Conservation (phyloP, 495 filamentous ascomycete genomes). For the Chaetomium tenue region DNA sequence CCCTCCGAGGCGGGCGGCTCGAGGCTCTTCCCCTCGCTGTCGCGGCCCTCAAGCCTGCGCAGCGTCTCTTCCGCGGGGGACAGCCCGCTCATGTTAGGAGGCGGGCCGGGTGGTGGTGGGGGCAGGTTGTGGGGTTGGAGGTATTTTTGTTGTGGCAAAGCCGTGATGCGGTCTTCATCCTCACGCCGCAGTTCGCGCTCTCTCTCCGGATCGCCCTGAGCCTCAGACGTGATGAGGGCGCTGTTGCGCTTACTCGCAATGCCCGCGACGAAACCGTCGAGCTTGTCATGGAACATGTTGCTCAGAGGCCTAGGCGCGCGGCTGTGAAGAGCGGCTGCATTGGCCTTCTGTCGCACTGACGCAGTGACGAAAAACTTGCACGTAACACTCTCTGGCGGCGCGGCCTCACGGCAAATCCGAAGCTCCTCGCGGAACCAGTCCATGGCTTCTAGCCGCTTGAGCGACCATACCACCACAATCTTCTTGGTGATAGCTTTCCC, state of each 20-base stretch:
- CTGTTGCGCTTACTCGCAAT: slow-evolving; percentile 80
- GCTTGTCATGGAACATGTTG: slow-evolving; percentile 73
- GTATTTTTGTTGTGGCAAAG: slow-evolving; percentile 65
- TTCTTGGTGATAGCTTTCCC: slow-evolving; percentile 88
- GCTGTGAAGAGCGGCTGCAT: slow-evolving; percentile 38
- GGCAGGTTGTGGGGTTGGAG: slow-evolving; percentile 52
- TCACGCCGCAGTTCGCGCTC: slow-evolving; percentile 80
- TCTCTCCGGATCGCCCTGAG: slow-evolving; percentile 70
- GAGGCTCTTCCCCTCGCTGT: slow-evolving; percentile 22
- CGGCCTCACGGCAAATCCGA: slow-evolving; percentile 79
- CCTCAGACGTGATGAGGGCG: slow-evolving; percentile 75
- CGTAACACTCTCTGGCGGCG: slow-evolving; percentile 77
- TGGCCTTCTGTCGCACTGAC: slow-evolving; percentile 54
- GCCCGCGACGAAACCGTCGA: slow-evolving; percentile 75
- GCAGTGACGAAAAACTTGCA: slow-evolving; percentile 93
- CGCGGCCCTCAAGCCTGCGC: slow-evolving; percentile 45
- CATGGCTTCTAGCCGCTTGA: slow-evolving; percentile 87
- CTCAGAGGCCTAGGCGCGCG: slow-evolving; percentile 61
- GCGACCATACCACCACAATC: slow-evolving; percentile 86
- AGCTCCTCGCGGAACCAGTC: slow-evolving; percentile 98
- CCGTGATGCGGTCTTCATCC: slow-evolving; percentile 79
- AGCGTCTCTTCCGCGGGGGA: slow-evolving; percentile 45
- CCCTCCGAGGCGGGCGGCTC: not conserved
- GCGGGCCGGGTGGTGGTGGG: slow-evolving; percentile 44
- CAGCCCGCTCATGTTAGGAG: slow-evolving; percentile 39